Percentiles rank a stretch among this genome's conserved stretches.
Evolutionary conservation across 108 stramenopile genomes (phyloP).

Genomic region (Parietichytrium sp.): DNA sequence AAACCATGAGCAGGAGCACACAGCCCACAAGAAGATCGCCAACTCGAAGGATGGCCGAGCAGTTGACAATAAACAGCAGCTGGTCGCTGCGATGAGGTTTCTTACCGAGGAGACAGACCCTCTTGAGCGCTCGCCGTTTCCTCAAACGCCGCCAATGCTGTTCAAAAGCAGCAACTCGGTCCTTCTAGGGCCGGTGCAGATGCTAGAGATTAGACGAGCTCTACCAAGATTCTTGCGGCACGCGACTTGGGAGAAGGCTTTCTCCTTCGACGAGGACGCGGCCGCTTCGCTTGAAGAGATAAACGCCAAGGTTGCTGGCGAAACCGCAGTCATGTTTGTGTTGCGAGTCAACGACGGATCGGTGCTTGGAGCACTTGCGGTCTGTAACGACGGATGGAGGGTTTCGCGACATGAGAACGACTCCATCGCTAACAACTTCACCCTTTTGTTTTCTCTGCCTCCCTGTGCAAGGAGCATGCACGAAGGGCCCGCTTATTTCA

Average conservation of each 20-base stretch:
- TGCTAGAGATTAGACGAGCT: background rate
- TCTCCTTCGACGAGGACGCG: background rate
- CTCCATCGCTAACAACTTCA: background rate
- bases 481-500: background rate
- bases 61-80: too few species aligned
- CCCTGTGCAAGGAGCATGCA: background rate
- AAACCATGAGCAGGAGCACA: too few species aligned
- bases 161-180: background rate
- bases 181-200: background rate
- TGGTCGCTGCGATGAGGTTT: too few species aligned
- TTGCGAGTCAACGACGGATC: constrained; percentile 1
- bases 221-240: background rate
- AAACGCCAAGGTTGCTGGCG: background rate
- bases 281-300: background rate
- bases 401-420: background rate
- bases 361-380: background rate
- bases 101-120: too few species aligned
- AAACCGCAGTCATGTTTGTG: background rate
- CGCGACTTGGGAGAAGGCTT: background rate
- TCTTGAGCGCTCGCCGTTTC: constrained; percentile 23
- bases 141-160: constrained; percentile 19
- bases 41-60: too few species aligned
- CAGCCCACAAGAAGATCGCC: too few species aligned
- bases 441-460: constrained; percentile 19
- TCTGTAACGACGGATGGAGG: background rate